Evolutionary conservation across 805 yeast species (phyloP).

Genomic region (Isabelozyma rhagii): DNA sequence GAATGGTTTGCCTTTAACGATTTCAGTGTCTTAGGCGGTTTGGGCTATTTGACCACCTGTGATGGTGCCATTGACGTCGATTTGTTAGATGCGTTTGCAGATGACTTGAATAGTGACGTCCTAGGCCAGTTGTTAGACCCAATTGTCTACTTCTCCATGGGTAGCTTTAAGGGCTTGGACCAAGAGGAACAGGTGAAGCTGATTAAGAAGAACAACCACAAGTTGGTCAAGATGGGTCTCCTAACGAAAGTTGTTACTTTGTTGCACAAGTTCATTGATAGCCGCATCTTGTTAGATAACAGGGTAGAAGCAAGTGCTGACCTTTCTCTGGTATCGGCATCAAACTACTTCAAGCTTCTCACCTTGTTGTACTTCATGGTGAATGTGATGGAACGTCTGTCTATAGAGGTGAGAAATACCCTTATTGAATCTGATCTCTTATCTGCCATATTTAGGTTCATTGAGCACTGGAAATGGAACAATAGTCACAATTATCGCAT

Average conservation of each 20-base stretch:
- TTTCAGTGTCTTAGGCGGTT: slow-evolving; percentile 18
- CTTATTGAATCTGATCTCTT: slow-evolving; percentile 39
- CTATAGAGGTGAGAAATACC: slow-evolving; percentile 8
- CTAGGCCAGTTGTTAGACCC: not conserved
- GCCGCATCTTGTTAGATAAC: not conserved
- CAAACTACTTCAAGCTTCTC: slow-evolving; percentile 23
- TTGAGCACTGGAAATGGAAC: slow-evolving; percentile 69
- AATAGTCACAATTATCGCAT: slow-evolving; percentile 40
- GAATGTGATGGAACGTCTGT: slow-evolving; percentile 8
- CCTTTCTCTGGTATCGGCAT: not conserved
- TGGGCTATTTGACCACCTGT: slow-evolving; percentile 6
- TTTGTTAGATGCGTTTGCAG: not conserved
- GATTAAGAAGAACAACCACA: slow-evolving; percentile 8
- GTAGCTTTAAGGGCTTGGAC: slow-evolving; percentile 13
- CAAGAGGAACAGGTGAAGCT: slow-evolving; percentile 9
- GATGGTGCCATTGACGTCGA: not conserved
- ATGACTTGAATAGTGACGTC: not conserved
- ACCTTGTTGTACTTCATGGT: slow-evolving; percentile 35
- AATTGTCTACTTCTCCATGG: slow-evolving; percentile 21
- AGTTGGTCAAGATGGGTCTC: slow-evolving; percentile 3
- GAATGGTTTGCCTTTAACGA: slow-evolving; percentile 40
- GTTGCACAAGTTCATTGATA: slow-evolving; percentile 2
- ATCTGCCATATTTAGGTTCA: slow-evolving; percentile 40
- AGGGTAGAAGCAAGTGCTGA: not conserved
- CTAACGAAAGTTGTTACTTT: slow-evolving; percentile 4